These are phyloP conservation scores for Raphanus sativus DNA, from an alignment of 345 rosid genomes.

Conservation along the genomic window DNA sequence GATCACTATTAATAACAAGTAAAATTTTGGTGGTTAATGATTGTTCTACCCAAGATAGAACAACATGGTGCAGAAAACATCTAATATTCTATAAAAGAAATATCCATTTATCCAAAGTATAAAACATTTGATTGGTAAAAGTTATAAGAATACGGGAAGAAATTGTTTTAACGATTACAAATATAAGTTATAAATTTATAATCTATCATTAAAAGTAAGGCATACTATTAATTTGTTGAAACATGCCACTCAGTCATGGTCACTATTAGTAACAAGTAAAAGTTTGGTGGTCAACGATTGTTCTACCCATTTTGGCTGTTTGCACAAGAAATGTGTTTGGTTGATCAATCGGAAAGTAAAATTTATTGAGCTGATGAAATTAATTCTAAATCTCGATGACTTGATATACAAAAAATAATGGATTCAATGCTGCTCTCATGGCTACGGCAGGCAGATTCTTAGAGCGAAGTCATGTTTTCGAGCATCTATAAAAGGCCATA, in stretches of 20 bases:
- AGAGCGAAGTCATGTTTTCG: not conserved
- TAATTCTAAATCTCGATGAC: no score
- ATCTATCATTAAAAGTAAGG: not conserved
- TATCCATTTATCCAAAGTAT: slow-evolving; percentile 6
- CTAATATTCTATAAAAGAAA: slow-evolving; percentile 1
- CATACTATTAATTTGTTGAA: not conserved
- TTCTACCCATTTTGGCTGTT: no score
- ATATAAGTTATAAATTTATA: no score
- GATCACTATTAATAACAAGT: not conserved
- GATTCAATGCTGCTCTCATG: not conserved
- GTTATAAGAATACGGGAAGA: not conserved
- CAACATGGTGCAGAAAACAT: no score
- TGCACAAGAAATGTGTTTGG: no score
- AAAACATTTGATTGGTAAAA: not conserved
- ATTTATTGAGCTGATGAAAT: no score
- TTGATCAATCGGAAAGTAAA: no score
- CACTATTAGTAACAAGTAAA: not conserved
- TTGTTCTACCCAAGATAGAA: no score
- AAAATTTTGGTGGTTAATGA: no score
- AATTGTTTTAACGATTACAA: not conserved
- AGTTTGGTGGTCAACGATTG: no score
- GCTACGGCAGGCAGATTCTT: not conserved
- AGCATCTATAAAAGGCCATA: not conserved
- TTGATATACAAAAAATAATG: no score
- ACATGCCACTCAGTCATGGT: not conserved